phyloP scores from a whole-genome alignment of 108 stramenopile genomes.

The Nitzschia palea region DNA sequence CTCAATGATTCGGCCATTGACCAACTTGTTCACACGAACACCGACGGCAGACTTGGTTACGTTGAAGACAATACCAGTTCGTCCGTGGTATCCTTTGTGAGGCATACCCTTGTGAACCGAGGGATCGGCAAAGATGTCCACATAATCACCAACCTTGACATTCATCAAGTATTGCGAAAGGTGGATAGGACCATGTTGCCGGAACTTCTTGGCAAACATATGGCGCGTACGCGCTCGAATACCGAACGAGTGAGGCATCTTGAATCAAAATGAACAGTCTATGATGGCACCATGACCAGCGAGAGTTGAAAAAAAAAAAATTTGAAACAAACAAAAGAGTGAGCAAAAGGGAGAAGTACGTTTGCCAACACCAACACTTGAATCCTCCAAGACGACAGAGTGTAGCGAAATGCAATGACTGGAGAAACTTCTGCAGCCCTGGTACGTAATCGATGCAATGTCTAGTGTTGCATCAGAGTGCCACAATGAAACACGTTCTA shows the following conservation, averaged over 20 bases:
- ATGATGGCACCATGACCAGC: too few relatives aligned
- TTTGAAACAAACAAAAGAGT: too few relatives aligned
- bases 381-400: too few relatives aligned
- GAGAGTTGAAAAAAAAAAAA: too few relatives aligned
- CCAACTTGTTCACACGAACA: conserved; percentile 98
- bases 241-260: conserved; percentile 99
- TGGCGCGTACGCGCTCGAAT: conserved; percentile 98
- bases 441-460: too few relatives aligned
- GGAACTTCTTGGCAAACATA: conserved; percentile 98
- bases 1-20: conserved; percentile 96
- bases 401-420: too few relatives aligned
- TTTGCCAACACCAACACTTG: too few relatives aligned
- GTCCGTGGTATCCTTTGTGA: conserved; percentile 99
- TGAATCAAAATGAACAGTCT: too few relatives aligned
- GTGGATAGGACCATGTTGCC: conserved; percentile 87
- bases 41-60: conserved; percentile 97
- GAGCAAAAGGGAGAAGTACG: too few relatives aligned
- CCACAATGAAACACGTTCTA: too few relatives aligned
- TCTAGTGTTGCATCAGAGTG: too few relatives aligned
- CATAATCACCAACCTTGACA: conserved; percentile 97
- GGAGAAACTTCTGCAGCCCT: too few relatives aligned
- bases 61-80: conserved; percentile 99
- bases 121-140: conserved; percentile 98
- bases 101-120: conserved; percentile 99
- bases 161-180: conserved; percentile 90